Conservation (phyloP, 106 monocot genomes). For the Acanthochlamys bracteata region DNA sequence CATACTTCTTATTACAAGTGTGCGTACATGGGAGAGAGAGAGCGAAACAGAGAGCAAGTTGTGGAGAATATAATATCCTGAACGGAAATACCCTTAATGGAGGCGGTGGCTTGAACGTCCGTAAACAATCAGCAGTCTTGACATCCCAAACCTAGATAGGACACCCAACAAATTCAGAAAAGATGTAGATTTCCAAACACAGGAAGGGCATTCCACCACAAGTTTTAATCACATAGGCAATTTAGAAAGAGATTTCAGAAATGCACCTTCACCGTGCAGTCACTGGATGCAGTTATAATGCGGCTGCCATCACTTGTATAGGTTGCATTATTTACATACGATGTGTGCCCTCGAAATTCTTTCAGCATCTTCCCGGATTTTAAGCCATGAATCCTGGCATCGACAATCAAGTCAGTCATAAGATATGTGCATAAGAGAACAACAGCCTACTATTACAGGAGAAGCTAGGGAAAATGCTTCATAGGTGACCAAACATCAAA, state of each 20-base stretch:
- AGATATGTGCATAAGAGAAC: too few species aligned
- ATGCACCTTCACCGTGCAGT: conserved; percentile 85
- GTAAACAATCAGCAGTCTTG: conserved; percentile 93
- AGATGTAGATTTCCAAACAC: too few species aligned
- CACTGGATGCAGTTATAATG: conserved; percentile 93
- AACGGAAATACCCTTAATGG: conserved; percentile 68
- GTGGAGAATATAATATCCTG: not conserved
- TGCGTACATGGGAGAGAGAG: too few species aligned
- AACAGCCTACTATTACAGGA: too few species aligned
- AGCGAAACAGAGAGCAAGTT: not conserved
- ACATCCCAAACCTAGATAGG: conserved; percentile 81
- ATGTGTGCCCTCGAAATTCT: conserved; percentile 92
- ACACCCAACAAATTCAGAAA: not conserved
- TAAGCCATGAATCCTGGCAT: conserved; percentile 85
- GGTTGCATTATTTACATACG: conserved; percentile 91
- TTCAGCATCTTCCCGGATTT: conserved; percentile 95
- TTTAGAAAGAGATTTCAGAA: not conserved
- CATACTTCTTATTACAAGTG: not conserved
- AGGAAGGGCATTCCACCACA: too few species aligned
- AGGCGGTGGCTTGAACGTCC: conserved; percentile 98
- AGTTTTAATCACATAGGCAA: not conserved
- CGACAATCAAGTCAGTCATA: not conserved
- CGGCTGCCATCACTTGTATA: conserved; percentile 81
- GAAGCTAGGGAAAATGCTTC: too few species aligned
- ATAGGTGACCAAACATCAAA: too few species aligned